Evolutionary conservation across 768 basidiomycete species (phyloP), one percentile per base, ranked within the genome.

Genomic region (Imleria badia): DNA sequence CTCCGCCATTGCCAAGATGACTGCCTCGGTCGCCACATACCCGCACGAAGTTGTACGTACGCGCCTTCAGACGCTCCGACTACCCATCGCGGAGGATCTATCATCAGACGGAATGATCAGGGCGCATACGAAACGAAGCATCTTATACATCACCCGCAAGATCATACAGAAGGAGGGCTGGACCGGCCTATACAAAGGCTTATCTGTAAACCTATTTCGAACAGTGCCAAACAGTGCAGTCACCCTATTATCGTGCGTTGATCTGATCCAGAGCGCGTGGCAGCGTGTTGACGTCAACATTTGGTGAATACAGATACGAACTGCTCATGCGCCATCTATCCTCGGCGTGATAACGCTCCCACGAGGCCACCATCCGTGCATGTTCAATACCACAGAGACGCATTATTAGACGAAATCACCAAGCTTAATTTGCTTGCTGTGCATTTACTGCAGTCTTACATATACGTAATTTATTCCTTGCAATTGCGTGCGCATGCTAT

Each of bases 11-110:
- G 89, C 94, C 20, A 99, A 99, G 71, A 97, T 98, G 91, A 86
- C 91, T 1, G 97, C 97, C 9, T 94, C 94, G 17, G 75, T 98
- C 19, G 90, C 88, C 35, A 98, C 97, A 33, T 99, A 99, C 70
- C 97, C 97, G 1, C 97, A 99, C 73, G 97, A 99, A 72, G 97
- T 99, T 41, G 81, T 99, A 34, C 89, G 97, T n/a, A 98, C 97
- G n/a, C 84, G 96, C 6, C 74, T 98, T 45, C 97, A 99, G 72
- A 95, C 96, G 5, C 84, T 87, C 62, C 79, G 82, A 54, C 81
- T 83, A 48, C 87, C 84, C 42, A 75, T 89, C 45, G 76, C 80
- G 41, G 80, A 80, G 60, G 80, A 80, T 59, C 64, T 80, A 60
- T 81, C 81, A 5, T 84, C 83, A 14, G 81, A 84, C 48, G 82